Evolutionary conservation across 192 early-diverging fungal species (phyloP).

Genomic region (Linnemannia elongata): DNA sequence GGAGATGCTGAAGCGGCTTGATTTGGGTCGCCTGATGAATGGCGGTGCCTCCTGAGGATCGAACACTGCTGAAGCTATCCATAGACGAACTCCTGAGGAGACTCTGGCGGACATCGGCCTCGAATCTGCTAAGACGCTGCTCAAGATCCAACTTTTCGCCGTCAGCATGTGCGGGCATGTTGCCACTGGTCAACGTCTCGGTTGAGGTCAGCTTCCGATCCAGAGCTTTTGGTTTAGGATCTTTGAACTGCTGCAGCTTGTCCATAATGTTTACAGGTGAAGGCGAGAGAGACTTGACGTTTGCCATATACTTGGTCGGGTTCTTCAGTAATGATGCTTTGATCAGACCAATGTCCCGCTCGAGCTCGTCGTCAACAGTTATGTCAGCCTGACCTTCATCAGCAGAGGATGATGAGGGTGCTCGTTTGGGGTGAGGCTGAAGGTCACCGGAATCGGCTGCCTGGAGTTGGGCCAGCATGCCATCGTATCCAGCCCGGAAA

Average conservation of each 20-base stretch:
- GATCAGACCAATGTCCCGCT: conserved; percentile 31
- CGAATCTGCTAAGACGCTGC: conserved; percentile 48
- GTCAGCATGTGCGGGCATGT: conserved; percentile 14
- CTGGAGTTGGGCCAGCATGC: conserved; percentile 38
- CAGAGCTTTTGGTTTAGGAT: conserved; percentile 21
- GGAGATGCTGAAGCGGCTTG: conserved; percentile 24
- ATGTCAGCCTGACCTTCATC: conserved; percentile 50
- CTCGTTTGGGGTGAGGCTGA: conserved; percentile 28
- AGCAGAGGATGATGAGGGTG: conserved; percentile 38
- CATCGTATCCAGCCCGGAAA: conserved; percentile 39
- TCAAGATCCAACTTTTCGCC: conserved; percentile 44
- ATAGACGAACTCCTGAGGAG: conserved; percentile 31
- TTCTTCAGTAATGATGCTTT: conserved; percentile 25
- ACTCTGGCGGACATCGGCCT: conserved; percentile 52
- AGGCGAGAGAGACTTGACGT: conserved; percentile 17
- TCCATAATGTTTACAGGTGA: conserved; percentile 29
- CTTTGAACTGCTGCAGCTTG: conserved; percentile 14
- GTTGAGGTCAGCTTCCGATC: conserved; percentile 50
- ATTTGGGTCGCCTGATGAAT: conserved; percentile 36
- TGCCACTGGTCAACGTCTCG: conserved; percentile 40
- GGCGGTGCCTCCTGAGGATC: conserved; percentile 41
- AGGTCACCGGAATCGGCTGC: background rate
- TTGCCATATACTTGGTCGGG: background rate
- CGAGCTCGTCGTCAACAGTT: conserved; percentile 41
- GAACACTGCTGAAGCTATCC: conserved; percentile 45